Evolutionary conservation across 1,139 yeast genomes (phyloP), one percentile per base, ranked within the genome.

Genomic region (Kurtzmaniella natalensis): DNA sequence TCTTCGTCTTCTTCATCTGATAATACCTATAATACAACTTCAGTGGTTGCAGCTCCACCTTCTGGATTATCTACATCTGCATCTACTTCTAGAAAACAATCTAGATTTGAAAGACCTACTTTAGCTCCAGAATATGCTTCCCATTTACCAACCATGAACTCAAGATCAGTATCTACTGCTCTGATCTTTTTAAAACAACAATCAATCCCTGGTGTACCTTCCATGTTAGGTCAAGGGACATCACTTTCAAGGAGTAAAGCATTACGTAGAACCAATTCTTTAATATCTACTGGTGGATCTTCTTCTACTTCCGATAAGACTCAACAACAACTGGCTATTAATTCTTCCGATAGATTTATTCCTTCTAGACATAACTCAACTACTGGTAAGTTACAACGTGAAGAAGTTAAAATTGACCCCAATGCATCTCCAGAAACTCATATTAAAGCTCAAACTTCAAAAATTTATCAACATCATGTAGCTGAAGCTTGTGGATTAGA

Each of bases 401-500:
- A 54, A 18, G 48, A 47, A 18, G 44, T 49, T 15, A 47, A 44
- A 23, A 73, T 73, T 8, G 69, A 56, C 37, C 73, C 74, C 4
- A 66, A 66, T 48, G 74, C 74, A 21, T 66, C 72, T 29, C 75
- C 76, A 8, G 67, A 65, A 43, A 65, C 72, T 7, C 74, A 82
- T 55, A 75, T 83, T 28, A 76, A 76, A 48, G 82, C 83, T 2
- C 88, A 81, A 53, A 78, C 85, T 2, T 72, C 79, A 25, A 70
- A 76, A 44, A 78, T 81, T 4, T 87, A 87, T 55, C 85, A 84
- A 55, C 78, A 81, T 47, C 82, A 87, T 32, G 95, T 89, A 7
- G 97, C 97, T 0, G 86, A 85, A 55, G 96, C 96, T 0, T 88
- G 96, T 55, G 97, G 97, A 0, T 69, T 89, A 36, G 84, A 85